A percentile compares a stretch with the other conserved stretches of the same genome.
phyloP scores from a whole-genome alignment of 225 moss, liverwort and hornwort genomes.

The Asterella californica region DNA sequence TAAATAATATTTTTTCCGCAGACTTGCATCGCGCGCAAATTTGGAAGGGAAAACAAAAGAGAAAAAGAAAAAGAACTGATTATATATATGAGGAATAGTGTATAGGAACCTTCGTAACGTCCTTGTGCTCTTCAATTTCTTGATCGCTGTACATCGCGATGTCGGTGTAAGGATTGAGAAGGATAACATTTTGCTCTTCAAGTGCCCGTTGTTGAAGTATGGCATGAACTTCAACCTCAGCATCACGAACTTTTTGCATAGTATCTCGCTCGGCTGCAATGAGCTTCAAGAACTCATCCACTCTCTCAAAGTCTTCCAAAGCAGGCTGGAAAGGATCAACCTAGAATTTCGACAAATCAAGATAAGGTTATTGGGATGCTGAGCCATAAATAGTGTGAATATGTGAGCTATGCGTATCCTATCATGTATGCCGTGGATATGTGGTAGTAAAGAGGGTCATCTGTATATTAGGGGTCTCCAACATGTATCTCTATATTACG shows the following conservation, averaged over 20 bases:
- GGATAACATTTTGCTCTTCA: constrained; percentile 64
- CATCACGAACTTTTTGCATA: constrained; percentile 58
- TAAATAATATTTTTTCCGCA: no score
- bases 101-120: constrained; percentile 47
- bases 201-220: constrained; percentile 45
- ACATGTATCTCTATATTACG: no score
- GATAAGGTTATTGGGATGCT: no score
- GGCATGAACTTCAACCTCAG: constrained; percentile 48
- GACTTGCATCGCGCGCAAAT: no score
- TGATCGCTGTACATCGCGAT: constrained; percentile 56
- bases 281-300: constrained; percentile 62
- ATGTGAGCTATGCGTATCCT: no score
- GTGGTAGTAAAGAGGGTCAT: no score
- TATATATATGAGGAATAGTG: no score
- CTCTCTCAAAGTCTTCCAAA: constrained; percentile 54
- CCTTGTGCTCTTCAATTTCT: constrained; percentile 31
- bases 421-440: no score
- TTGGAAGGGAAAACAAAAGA: no score
- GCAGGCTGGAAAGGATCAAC: constrained; percentile 60
- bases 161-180: constrained; percentile 64
- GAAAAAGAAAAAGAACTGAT: no score
- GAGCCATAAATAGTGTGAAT: no score
- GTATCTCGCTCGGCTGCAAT: constrained; percentile 46
- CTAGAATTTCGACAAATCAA: constrained; percentile 12
- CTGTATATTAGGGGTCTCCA: no score